Percentiles rank a stretch among this genome's conserved stretches.
phyloP scores from a whole-genome alignment of 345 rosid species.

The Eucalyptus regnans region DNA sequence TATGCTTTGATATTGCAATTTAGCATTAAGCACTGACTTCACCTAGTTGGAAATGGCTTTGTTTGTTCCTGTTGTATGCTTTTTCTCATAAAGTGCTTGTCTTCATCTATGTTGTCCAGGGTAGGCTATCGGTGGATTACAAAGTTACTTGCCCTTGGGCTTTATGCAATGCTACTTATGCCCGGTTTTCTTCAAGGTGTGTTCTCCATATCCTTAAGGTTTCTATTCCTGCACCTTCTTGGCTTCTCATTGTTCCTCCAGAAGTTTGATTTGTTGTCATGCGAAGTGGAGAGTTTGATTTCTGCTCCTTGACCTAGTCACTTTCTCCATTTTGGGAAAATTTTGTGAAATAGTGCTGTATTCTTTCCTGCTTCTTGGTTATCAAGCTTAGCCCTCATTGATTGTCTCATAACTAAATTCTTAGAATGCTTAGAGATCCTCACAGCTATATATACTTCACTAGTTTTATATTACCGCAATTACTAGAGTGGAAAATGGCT shows the following conservation, averaged over 20 bases:
- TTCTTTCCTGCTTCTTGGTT: neutral
- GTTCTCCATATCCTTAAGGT: neutral
- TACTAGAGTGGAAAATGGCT: neutral
- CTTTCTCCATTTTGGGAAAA: neutral
- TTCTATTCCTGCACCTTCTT: neutral
- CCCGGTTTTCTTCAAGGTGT: slow-evolving; percentile 95
- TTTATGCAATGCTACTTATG: slow-evolving; percentile 74
- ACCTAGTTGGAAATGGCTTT: neutral
- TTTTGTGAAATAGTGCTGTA: neutral
- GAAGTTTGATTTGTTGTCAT: neutral
- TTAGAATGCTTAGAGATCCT: neutral
- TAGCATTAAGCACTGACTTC: neutral
- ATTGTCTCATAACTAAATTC: neutral
- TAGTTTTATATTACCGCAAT: neutral
- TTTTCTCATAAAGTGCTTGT: neutral
- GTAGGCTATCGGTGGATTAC: slow-evolving; percentile 85
- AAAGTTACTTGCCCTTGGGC: slow-evolving; percentile 68
- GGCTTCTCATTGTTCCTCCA: neutral
- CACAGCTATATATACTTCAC: neutral
- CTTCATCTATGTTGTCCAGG: slow-evolving; percentile 49
- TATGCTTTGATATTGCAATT: neutral
- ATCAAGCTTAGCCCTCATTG: neutral
- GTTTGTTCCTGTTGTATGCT: neutral
- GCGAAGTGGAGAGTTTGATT: neutral
- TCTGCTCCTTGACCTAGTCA: neutral